These are phyloP conservation scores for Xerocomus spinulosus DNA, from an alignment of 768 basidiomycete genomes.

Conservation along the genomic window DNA sequence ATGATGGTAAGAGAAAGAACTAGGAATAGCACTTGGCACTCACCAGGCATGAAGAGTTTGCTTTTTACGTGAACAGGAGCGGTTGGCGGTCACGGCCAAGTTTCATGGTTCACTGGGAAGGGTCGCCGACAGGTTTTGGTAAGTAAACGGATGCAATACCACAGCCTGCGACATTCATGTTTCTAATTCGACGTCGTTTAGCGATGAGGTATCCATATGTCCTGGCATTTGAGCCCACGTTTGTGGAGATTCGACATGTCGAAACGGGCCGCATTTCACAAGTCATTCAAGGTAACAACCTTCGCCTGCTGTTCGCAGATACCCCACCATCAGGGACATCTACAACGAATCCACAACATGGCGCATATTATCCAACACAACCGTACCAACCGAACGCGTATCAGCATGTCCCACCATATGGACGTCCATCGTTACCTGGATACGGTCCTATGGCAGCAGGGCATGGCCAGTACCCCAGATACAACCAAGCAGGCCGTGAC, in stretches of 20 bases:
- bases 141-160: constrained; percentile 28
- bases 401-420: constrained; percentile 26
- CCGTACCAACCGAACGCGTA: constrained; percentile 32
- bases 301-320: constrained; percentile 90
- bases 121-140: constrained; percentile 92
- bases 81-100: constrained; percentile 86
- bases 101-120: constrained; percentile 98
- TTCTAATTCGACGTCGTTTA: constrained; percentile 30
- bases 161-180: background rate
- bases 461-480: constrained; percentile 42
- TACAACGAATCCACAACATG: constrained; percentile 38
- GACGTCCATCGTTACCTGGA: constrained; percentile 24
- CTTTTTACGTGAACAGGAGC: constrained; percentile 97
- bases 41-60: constrained; percentile 65
- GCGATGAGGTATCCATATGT: constrained; percentile 96
- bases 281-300: constrained; percentile 90
- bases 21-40: constrained; percentile 2
- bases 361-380: constrained; percentile 30
- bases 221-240: constrained; percentile 92
- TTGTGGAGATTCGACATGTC: constrained; percentile 95
- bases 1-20: constrained; percentile 68
- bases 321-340: constrained; percentile 84
- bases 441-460: constrained; percentile 24
- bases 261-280: constrained; percentile 89
- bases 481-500: constrained; percentile 57